A percentile compares a stretch with the other conserved stretches of the same genome.
phyloP scores from a whole-genome alignment of 768 basidiomycete species.

The Leccinum boreale region DNA sequence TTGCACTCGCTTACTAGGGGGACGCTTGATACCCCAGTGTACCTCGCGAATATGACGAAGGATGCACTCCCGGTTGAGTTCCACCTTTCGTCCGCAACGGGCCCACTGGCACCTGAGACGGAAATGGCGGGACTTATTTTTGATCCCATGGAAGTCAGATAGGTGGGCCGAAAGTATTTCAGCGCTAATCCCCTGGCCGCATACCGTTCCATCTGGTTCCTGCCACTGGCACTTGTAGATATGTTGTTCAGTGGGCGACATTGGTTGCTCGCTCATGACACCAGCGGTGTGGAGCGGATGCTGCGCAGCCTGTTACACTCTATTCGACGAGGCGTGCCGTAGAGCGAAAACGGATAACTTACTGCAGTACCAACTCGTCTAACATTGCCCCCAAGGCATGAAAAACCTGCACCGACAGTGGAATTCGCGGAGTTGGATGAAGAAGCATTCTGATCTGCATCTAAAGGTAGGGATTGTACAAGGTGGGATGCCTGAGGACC shows the following conservation, averaged over 20 bases:
- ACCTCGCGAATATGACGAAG: conserved; percentile 16
- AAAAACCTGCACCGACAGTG: no score
- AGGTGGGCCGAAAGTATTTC: conserved; percentile 10
- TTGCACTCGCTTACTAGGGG: not conserved
- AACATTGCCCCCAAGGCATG: no score
- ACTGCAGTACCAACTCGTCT: no score
- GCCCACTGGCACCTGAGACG: conserved; percentile 8
- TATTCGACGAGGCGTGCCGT: no score
- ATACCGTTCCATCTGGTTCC: not conserved
- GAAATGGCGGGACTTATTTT: not conserved
- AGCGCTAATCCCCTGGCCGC: not conserved
- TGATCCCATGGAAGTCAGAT: conserved; percentile 11
- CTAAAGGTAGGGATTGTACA: not conserved
- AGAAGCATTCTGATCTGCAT: not conserved
- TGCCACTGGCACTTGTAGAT: conserved; percentile 7
- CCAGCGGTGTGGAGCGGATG: no score
- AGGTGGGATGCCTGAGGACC: no score
- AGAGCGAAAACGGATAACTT: not conserved
- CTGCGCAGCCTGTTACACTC: no score
- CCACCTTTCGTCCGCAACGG: not conserved
- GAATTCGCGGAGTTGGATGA: no score
- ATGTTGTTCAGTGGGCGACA: no score
- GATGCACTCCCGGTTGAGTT: conserved; percentile 20
- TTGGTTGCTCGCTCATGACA: not conserved
- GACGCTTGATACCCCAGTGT: conserved; percentile 12